Evolutionary conservation across 192 early-diverging fungal genomes (phyloP).

Genomic region (Dissophora globulifera): DNA sequence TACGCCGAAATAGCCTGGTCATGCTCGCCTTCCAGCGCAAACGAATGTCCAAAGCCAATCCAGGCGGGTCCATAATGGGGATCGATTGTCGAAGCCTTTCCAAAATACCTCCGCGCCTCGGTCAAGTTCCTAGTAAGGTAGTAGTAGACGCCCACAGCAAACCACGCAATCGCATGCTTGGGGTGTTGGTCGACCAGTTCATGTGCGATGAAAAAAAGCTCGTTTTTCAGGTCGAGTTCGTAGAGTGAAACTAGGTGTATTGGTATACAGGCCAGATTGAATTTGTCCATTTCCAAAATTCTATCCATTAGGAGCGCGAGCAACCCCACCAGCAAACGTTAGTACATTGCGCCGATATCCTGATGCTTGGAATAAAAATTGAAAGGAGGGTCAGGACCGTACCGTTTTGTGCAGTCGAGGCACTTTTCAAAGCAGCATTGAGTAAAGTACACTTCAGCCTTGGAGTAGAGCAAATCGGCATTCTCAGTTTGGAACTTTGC

Average conservation of each 20-base stretch:
- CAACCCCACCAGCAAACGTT: neutral
- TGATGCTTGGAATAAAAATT: too few species aligned
- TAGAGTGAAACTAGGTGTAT: slow-evolving; percentile 75
- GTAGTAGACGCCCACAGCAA: slow-evolving; percentile 84
- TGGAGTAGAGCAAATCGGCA: slow-evolving; percentile 60
- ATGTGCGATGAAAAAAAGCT: slow-evolving; percentile 79
- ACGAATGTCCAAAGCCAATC: slow-evolving; percentile 86
- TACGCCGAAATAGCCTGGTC: slow-evolving; percentile 85
- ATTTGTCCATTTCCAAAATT: slow-evolving; percentile 67
- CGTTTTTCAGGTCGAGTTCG: slow-evolving; percentile 68
- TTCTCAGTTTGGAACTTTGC: slow-evolving; percentile 57
- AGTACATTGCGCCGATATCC: neutral
- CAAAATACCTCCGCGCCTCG: slow-evolving; percentile 75
- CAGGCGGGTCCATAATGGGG: slow-evolving; percentile 73
- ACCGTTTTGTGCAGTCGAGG: slow-evolving; percentile 60
- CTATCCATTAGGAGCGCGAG: slow-evolving; percentile 36
- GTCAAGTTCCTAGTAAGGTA: slow-evolving; percentile 64
- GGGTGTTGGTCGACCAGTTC: slow-evolving; percentile 74
- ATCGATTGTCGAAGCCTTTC: slow-evolving; percentile 71
- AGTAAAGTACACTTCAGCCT: slow-evolving; percentile 65
- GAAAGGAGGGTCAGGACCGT: too few species aligned
- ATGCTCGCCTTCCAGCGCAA: slow-evolving; percentile 75
- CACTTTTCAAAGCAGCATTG: slow-evolving; percentile 62
- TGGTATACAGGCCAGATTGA: slow-evolving; percentile 67
- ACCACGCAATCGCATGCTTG: slow-evolving; percentile 72